These are phyloP conservation scores for Cystobasidium ongulense DNA, from an alignment of 768 basidiomycete species.

Conservation along the genomic window DNA sequence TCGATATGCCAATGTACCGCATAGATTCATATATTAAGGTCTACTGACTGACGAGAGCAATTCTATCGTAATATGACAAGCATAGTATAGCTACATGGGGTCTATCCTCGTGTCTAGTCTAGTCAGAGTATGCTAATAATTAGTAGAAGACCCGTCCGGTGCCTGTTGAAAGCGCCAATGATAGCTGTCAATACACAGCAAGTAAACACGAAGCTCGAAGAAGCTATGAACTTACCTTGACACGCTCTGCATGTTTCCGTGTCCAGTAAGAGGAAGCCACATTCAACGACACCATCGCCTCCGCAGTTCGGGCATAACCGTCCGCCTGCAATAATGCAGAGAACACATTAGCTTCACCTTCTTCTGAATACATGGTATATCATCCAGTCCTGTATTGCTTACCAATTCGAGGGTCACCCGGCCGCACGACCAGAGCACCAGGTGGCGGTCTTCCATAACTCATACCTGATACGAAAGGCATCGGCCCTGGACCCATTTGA, in stretches of 20 bases:
- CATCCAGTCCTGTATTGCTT: not conserved
- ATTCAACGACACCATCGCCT: constrained; percentile 9
- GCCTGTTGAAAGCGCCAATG: not conserved
- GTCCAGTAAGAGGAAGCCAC: constrained; percentile 16
- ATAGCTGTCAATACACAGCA: not conserved
- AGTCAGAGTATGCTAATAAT: no score
- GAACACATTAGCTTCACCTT: not conserved
- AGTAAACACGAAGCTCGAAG: not conserved
- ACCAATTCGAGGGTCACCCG: constrained; percentile 26
- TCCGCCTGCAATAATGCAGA: not conserved
- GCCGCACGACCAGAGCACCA: constrained; percentile 21
- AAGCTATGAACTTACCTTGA: not conserved
- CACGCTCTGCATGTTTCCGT: constrained; percentile 14
- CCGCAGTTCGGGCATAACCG: constrained; percentile 11
- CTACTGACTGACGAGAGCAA: no score
- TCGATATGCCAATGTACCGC: no score
- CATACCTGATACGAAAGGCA: not conserved
- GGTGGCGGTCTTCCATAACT: constrained; percentile 1
- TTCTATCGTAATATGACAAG: no score
- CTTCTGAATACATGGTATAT: not conserved
- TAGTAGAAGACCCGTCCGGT: constrained; percentile 9
- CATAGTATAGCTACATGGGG: no score
- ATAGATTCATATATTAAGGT: no score
- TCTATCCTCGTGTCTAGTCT: no score
- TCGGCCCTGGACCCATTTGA: not conserved